Evolutionary conservation across 2,329 filamentous ascomycete species (phyloP).

Genomic region (Xylaria sp.): DNA sequence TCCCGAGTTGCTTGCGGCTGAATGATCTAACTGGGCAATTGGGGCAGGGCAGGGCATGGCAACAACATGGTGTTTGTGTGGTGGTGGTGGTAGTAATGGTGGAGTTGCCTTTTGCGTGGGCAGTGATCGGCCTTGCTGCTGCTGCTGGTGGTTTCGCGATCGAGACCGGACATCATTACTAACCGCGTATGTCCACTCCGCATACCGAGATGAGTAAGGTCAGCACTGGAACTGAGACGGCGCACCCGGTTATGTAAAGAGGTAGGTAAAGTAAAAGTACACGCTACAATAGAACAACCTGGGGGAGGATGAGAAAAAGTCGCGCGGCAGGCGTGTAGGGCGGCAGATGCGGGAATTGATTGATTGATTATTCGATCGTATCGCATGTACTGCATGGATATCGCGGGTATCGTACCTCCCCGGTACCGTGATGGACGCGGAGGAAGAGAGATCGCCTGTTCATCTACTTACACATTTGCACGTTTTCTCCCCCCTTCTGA

Average conservation of each 20-base stretch:
- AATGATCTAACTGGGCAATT: neutral
- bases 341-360: constrained; percentile 19
- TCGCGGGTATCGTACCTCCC: constrained; percentile 13
- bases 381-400: constrained; percentile 10
- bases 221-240: neutral
- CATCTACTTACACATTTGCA: too few relatives aligned
- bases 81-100: too few relatives aligned
- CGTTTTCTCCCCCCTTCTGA: too few relatives aligned
- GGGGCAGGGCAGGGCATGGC: too few relatives aligned
- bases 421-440: too few relatives aligned
- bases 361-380: constrained; percentile 7
- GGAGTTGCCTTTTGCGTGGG: too few relatives aligned
- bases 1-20: neutral
- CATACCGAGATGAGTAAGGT: neutral
- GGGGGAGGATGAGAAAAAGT: neutral
- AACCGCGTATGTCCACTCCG: neutral
- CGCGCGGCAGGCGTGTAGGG: constrained; percentile 14
- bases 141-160: neutral
- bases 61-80: too few relatives aligned
- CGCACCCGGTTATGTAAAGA: neutral
- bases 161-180: too few relatives aligned
- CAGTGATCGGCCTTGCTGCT: too few relatives aligned
- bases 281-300: neutral
- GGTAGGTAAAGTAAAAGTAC: neutral
- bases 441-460: too few relatives aligned